Conservation (phyloP, 2,329 filamentous ascomycete species). For the Aspergillus brasiliensis region DNA sequence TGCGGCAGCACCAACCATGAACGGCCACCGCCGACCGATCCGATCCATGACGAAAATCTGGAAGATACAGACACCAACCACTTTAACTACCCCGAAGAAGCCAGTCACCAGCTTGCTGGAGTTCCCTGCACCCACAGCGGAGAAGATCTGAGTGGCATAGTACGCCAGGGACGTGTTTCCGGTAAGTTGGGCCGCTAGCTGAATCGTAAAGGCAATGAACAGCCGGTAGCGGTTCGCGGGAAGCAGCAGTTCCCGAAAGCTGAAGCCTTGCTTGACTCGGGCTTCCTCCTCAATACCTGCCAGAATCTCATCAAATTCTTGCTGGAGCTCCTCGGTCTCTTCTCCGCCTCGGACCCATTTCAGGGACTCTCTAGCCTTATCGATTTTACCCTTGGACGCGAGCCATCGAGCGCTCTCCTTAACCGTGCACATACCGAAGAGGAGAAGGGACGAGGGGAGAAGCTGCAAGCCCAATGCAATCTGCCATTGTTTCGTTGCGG, state of each 20-base stretch:
- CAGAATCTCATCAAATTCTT: slow-evolving; percentile 43
- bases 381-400: slow-evolving; percentile 48
- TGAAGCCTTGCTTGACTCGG: slow-evolving; percentile 48
- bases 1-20: slow-evolving; percentile 52
- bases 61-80: slow-evolving; percentile 51
- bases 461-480: slow-evolving; percentile 52
- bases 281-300: slow-evolving; percentile 53
- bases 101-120: slow-evolving; percentile 54
- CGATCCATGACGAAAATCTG: slow-evolving; percentile 54
- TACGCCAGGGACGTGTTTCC: slow-evolving; percentile 56
- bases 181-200: slow-evolving; percentile 53
- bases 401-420: slow-evolving; percentile 54
- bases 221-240: slow-evolving; percentile 53
- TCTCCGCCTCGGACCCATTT: slow-evolving; percentile 56
- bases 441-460: slow-evolving; percentile 50
- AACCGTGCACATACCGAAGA: slow-evolving; percentile 53
- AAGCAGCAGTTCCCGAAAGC: slow-evolving; percentile 50
- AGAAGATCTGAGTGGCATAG: slow-evolving; percentile 57
- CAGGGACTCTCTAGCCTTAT: slow-evolving; percentile 52
- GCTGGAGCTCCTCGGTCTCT: slow-evolving; percentile 35
- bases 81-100: slow-evolving; percentile 57
- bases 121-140: slow-evolving; percentile 51
- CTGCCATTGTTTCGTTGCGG: slow-evolving; percentile 52
- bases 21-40: slow-evolving; percentile 51
- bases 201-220: slow-evolving; percentile 53